phyloP scores from a whole-genome alignment of 768 basidiomycete genomes.

The Pisolithus marmoratus region DNA sequence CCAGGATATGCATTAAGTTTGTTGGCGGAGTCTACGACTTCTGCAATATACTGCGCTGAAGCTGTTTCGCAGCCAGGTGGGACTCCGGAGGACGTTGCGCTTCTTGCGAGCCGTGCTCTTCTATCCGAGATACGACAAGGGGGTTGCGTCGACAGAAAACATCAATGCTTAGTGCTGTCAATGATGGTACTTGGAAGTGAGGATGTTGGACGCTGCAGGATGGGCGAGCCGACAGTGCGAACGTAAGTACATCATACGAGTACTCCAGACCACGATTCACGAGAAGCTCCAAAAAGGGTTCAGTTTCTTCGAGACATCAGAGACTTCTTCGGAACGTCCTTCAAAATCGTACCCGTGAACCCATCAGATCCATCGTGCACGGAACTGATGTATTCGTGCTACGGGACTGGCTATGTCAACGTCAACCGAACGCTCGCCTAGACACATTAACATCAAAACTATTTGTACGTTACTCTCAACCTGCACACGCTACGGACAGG shows the following conservation, averaged over 20 bases:
- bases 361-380: conserved; percentile 43
- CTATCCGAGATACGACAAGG: conserved; percentile 74
- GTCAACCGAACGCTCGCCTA: conserved; percentile 73
- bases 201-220: conserved; percentile 85
- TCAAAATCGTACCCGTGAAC: conserved; percentile 76
- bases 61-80: conserved; percentile 76
- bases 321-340: conserved; percentile 82
- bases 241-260: conserved; percentile 49
- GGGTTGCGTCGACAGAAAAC: conserved; percentile 87
- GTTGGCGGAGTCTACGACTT: conserved; percentile 88
- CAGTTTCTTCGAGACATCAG: conserved; percentile 85
- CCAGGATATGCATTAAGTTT: conserved; percentile 93
- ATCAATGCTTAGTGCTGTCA: conserved; percentile 79
- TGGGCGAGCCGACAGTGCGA: conserved; percentile 77
- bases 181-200: conserved; percentile 97
- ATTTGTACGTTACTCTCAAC: neutral
- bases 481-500: neutral
- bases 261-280: neutral
- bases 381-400: conserved; percentile 81
- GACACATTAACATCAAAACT: neutral
- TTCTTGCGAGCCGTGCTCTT: conserved; percentile 72
- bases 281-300: conserved; percentile 47
- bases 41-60: conserved; percentile 83
- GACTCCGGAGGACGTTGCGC: conserved; percentile 89
- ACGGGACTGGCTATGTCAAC: conserved; percentile 90